Base-by-base conservation (phyloP, 495 filamentous ascomycete species). In the Cudoniella acicularis region DNA sequence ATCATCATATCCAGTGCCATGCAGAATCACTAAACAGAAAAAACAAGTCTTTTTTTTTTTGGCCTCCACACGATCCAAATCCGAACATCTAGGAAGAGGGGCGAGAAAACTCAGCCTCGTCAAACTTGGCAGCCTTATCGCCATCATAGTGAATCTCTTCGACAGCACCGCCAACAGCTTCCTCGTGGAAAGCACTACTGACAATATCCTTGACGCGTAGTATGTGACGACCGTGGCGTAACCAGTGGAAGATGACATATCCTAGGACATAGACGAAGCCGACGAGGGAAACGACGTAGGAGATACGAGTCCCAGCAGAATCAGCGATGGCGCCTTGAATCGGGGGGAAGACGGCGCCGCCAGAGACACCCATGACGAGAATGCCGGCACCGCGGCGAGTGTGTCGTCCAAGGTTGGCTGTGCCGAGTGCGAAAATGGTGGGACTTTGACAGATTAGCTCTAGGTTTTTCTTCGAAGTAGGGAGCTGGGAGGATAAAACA, bases 321-420 rank as follows among this genome's bases (percentile, higher is more conserved):
- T 87, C 82, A 16, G 82, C 80, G 11, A 83, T 83, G 9, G 76
- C 77, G 21, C 84, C 86, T 40, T 81, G 81, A 63, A 88, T 79
- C 0, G 86, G 79, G 1, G 85, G 86, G 57, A 89, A 81, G 17
- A 84, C 77, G 42, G 83, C 84, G 24, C 86, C 86, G 46, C 86
- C 86, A 45, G 74, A 82, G 47, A 89, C 81, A 40, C 79, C 80
- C 9, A 84, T 81, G 9, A 89, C 81, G 40, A 89, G 70, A 71
- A 83, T 79, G 13, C 79, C 81, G 1, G 79, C 80, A 51, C 86
- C 86, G 48, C 79, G 77, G 73, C 88, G 88, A 40, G 85, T 88
- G 72, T 89, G 86, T 22, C 81, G 77, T 13, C 87, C 87, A 0
- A 91, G 79, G 10, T 86, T 86, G 43, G 83, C 79, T 61, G 89